Base-by-base conservation (phyloP, 2,329 filamentous ascomycete species). In the Colletotrichum sansevieriae region DNA sequence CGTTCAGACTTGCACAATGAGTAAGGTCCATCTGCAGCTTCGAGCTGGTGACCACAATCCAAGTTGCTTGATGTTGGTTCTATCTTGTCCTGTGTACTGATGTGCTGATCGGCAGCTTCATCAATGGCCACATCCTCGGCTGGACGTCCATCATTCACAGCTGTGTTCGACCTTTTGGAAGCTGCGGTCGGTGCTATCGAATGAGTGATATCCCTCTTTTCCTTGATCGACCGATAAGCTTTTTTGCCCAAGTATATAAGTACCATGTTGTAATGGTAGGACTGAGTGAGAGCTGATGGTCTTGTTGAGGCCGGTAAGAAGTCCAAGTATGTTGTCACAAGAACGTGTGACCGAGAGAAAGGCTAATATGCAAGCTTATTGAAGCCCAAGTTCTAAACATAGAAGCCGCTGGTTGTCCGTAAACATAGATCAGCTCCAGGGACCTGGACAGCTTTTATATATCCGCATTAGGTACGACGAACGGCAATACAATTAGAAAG, bases 1-100 rank as follows among this genome's bases (percentile, higher is more conserved):
- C 77, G 76, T 37, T 81, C 80, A 9, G 75, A 75, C 43, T 75
- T 76, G 68, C 79, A 82, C 2, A 72, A 66, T 12, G 51, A 52
- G 47, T 79, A 82, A 13, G 43, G 18, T 9, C 62, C 62, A 33
- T 44, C 12, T 12, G 46, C 10, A 3, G 51, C 9, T 5, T 68
- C 63, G 25, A 44, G 43, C 10, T 44, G 58, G 47, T 69, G 70
- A 3, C 51, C 29, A 22, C 58, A 72, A 44, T 43, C 7, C 15
- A 43, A n/a, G 10, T 44, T 25, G 20, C 20, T 59, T 9, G 52
- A 5, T 20, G 46, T 46, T 41, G 15, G 11, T 15, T 33, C 20
- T n/a, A 29, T 33, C 35, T 44, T 47, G 29, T 52, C 41, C 59
- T 60, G 25, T 13, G n/a, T 37, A 25, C 43, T 44, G 12, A 10